phyloP scores from a whole-genome alignment of 2,329 filamentous ascomycete genomes.

The Lecanicillium sp. region DNA sequence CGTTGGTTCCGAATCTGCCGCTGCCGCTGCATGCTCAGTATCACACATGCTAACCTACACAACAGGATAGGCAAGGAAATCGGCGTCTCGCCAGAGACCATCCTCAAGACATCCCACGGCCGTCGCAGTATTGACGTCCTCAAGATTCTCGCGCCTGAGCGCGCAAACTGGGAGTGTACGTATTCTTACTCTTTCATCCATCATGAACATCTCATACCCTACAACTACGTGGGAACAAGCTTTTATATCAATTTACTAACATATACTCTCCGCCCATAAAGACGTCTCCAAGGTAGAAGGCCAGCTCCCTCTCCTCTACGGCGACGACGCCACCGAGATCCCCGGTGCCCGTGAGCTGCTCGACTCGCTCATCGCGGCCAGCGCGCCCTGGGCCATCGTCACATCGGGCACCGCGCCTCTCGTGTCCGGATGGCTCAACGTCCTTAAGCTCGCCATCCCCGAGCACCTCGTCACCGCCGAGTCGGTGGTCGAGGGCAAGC shows the following conservation, averaged over 20 bases:
- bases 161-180: slow-evolving; percentile 90
- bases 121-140: slow-evolving; percentile 83
- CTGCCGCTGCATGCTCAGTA: neutral
- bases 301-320: slow-evolving; percentile 67
- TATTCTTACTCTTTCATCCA: slow-evolving; percentile 15
- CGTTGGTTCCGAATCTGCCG: no score
- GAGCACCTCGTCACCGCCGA: slow-evolving; percentile 66
- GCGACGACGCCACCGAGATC: slow-evolving; percentile 73
- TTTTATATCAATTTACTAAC: neutral
- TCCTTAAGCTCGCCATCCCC: slow-evolving; percentile 57
- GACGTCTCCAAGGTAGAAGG: slow-evolving; percentile 76
- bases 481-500: slow-evolving; percentile 68
- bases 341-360: slow-evolving; percentile 72
- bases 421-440: slow-evolving; percentile 64
- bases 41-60: neutral
- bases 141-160: slow-evolving; percentile 68
- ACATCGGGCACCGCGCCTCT: slow-evolving; percentile 64
- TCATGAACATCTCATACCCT: neutral
- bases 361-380: slow-evolving; percentile 51
- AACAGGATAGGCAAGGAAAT: slow-evolving; percentile 71
- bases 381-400: slow-evolving; percentile 79
- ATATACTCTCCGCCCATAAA: slow-evolving; percentile 23
- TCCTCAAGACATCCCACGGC: slow-evolving; percentile 86
- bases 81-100: slow-evolving; percentile 73
- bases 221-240: neutral